Evolutionary conservation across 768 basidiomycete genomes (phyloP).

Genomic region (Hysterangium stoloniferum): DNA sequence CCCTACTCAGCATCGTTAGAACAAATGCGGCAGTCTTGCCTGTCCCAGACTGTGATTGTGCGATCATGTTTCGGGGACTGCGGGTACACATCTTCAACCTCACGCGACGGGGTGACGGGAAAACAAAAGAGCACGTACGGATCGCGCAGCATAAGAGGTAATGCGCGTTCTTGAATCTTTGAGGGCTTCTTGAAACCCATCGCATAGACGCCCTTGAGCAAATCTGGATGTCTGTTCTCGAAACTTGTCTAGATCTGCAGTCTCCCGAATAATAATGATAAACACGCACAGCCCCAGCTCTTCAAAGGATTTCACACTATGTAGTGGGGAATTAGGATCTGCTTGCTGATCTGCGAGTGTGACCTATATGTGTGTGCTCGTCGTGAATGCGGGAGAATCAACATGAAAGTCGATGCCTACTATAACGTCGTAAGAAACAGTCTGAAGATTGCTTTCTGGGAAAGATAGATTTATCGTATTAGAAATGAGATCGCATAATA

Average conservation of each 20-base stretch:
- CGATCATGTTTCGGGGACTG: slow-evolving; percentile 98
- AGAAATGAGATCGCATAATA: slow-evolving; percentile 13
- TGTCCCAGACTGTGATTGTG: slow-evolving; percentile 98
- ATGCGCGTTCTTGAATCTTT: slow-evolving; percentile 95
- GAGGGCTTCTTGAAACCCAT: slow-evolving; percentile 97
- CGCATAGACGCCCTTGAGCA: slow-evolving; percentile 89
- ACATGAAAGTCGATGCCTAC: slow-evolving; percentile 33
- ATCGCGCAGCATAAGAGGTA: slow-evolving; percentile 82
- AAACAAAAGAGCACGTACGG: slow-evolving; percentile 55
- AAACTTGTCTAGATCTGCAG: slow-evolving; percentile 1
- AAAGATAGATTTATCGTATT: background rate
- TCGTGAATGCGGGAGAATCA: background rate
- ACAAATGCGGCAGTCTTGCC: slow-evolving; percentile 99
- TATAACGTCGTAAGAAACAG: slow-evolving; percentile 76
- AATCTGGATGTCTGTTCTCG: slow-evolving; percentile 59
- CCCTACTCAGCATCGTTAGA: slow-evolving; percentile 90
- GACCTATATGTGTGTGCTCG: slow-evolving; percentile 45
- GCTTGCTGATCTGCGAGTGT: slow-evolving; percentile 94
- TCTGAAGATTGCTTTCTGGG: slow-evolving; percentile 52
- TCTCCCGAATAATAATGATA: background rate
- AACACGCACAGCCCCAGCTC: slow-evolving; percentile 82
- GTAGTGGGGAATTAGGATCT: slow-evolving; percentile 93
- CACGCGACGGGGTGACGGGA: background rate
- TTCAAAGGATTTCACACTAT: slow-evolving; percentile 89
- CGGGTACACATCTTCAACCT: background rate